phyloP scores from a whole-genome alignment of 1,284 basidiomycete species.

The Ustilago hordei region DNA sequence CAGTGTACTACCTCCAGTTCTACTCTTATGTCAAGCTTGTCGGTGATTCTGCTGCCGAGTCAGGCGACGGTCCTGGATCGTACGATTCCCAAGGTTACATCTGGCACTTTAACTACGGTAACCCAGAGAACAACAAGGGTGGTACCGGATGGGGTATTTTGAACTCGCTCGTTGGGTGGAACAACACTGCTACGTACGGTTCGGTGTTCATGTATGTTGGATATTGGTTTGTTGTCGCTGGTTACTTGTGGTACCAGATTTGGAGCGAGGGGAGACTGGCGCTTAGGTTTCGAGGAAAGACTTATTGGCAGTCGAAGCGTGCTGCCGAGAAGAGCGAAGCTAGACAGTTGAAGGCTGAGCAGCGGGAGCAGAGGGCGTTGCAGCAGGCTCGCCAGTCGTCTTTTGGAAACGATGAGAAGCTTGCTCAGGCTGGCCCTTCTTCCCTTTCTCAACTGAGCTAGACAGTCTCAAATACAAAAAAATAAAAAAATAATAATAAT shows the following conservation, averaged over 20 bases:
- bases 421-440: constrained; percentile 15
- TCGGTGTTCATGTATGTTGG: constrained; percentile 57
- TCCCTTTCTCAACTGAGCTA: neutral
- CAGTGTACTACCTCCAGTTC: constrained; percentile 65
- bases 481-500: too few species aligned
- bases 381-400: neutral
- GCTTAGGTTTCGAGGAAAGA: constrained; percentile 19
- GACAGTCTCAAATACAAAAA: neutral
- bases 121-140: constrained; percentile 74
- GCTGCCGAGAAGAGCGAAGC: constrained; percentile 18
- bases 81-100: constrained; percentile 61
- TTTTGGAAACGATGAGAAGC: constrained; percentile 16
- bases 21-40: constrained; percentile 61
- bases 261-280: constrained; percentile 53
- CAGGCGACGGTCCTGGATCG: constrained; percentile 58
- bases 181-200: constrained; percentile 64
- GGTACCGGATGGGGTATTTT: constrained; percentile 64
- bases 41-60: constrained; percentile 62
- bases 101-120: constrained; percentile 80
- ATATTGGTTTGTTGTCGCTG: constrained; percentile 61
- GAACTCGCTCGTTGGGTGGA: constrained; percentile 66
- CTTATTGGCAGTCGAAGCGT: constrained; percentile 39
- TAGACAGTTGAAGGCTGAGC: constrained; percentile 9
- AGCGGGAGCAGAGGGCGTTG: constrained; percentile 5
- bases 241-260: constrained; percentile 52